Evolutionary conservation across 148 eudicot genomes (phyloP).

Genomic region (Cornus suecica): DNA sequence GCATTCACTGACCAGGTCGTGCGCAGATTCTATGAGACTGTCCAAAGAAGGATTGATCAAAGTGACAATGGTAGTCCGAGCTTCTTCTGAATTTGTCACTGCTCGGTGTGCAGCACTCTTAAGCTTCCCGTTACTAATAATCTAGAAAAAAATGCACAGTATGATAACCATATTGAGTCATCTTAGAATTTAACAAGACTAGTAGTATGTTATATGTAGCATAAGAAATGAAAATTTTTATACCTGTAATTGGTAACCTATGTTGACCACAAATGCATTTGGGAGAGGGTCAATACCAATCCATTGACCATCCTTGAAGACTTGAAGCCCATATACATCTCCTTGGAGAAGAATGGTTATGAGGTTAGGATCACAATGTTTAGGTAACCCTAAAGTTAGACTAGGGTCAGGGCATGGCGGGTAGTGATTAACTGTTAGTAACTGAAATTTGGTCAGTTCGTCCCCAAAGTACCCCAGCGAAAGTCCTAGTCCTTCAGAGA

Average conservation of each 20-base stretch:
- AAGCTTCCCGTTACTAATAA: slow-evolving; percentile 40
- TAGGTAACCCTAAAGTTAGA: slow-evolving; percentile 27
- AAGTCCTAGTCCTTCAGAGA: slow-evolving; percentile 28
- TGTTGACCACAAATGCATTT: slow-evolving; percentile 39
- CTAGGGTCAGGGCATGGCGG: slow-evolving; percentile 37
- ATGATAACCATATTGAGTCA: too few species aligned
- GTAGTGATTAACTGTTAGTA: slow-evolving; percentile 28
- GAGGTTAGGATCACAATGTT: slow-evolving; percentile 38
- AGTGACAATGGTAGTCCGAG: slow-evolving; percentile 29
- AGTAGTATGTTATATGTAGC: too few species aligned
- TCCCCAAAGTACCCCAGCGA: slow-evolving; percentile 24
- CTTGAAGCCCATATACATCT: slow-evolving; percentile 34
- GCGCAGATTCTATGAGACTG: slow-evolving; percentile 32
- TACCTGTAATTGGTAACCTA: slow-evolving; percentile 44
- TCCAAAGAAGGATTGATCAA: slow-evolving; percentile 28
- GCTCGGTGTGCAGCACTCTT: slow-evolving; percentile 38
- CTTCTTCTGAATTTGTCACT: slow-evolving; percentile 29
- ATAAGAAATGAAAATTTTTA: too few species aligned
- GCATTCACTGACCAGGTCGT: slow-evolving; percentile 20
- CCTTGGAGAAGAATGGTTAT: slow-evolving; percentile 36
- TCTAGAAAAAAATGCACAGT: too few species aligned
- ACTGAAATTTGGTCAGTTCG: slow-evolving; percentile 11
- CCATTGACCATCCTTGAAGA: slow-evolving; percentile 35
- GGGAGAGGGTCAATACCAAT: slow-evolving; percentile 38
- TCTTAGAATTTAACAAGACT: not conserved